These are phyloP conservation scores for Aspergillus versicolor DNA, from an alignment of 2,329 filamentous ascomycete genomes.

Conservation along the genomic window DNA sequence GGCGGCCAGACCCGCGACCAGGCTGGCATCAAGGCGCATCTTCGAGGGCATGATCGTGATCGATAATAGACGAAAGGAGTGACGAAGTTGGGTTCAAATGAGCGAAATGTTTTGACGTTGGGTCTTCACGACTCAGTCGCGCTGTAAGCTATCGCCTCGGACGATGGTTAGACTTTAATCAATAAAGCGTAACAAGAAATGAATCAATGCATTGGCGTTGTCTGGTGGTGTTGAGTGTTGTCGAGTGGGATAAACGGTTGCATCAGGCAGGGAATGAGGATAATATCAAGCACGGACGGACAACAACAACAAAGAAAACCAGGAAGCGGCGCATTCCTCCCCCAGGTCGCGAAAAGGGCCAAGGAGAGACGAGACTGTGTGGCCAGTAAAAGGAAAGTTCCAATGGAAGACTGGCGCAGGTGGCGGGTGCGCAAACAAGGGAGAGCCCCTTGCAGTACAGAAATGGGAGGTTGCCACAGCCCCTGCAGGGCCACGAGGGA, in stretches of 20 bases:
- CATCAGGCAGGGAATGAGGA: not conserved
- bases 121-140: conserved; percentile 9
- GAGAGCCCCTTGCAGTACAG: conserved; percentile 13
- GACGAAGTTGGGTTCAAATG: conserved; percentile 15
- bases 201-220: not conserved
- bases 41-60: conserved; percentile 16
- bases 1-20: conserved; percentile 30
- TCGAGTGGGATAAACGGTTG: not conserved
- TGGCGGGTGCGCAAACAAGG: conserved; percentile 14
- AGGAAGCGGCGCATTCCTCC: conserved; percentile 3
- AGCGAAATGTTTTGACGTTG: conserved; percentile 11
- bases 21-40: conserved; percentile 17
- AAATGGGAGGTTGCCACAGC: not conserved
- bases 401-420: not conserved
- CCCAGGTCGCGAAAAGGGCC: not conserved
- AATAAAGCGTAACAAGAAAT: conserved; percentile 1
- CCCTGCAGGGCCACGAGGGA: conserved; percentile 9
- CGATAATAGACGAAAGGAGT: conserved; percentile 12
- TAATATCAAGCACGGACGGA: conserved; percentile 11
- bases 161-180: conserved; percentile 13
- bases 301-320: conserved; percentile 15
- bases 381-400: conserved; percentile 1
- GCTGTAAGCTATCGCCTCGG: conserved; percentile 16
- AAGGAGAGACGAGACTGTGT: not conserved
- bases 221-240: not conserved